These are phyloP conservation scores for Boletus smithii DNA, from an alignment of 1,284 basidiomycete species.

Conservation along the genomic window DNA sequence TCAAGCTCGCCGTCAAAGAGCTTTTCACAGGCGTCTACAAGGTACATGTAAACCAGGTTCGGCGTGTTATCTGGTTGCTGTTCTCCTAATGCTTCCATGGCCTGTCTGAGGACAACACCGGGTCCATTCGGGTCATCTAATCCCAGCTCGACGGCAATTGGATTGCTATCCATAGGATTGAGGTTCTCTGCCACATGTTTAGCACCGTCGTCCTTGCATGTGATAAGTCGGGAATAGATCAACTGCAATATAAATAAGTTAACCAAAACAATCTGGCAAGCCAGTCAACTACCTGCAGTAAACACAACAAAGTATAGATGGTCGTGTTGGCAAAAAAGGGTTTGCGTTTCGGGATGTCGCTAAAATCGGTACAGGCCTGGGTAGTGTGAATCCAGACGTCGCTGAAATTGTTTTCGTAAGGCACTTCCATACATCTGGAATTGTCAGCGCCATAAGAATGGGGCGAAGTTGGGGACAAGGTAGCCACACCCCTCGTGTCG, in stretches of 20 bases:
- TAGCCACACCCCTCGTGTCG: slow-evolving; percentile 7
- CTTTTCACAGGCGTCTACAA: slow-evolving; percentile 91
- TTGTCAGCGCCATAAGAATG: slow-evolving; percentile 38
- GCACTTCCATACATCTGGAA: slow-evolving; percentile 30
- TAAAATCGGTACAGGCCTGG: slow-evolving; percentile 32
- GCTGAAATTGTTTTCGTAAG: slow-evolving; percentile 30
- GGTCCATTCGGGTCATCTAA: slow-evolving; percentile 75
- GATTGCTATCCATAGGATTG: slow-evolving; percentile 59
- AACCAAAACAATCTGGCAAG: slow-evolving; percentile 4
- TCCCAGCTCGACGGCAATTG: slow-evolving; percentile 70
- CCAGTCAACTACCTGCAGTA: slow-evolving; percentile 66
- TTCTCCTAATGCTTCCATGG: slow-evolving; percentile 48
- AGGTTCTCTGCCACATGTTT: slow-evolving; percentile 59
- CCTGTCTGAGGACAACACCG: slow-evolving; percentile 61
- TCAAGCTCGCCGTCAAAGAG: slow-evolving; percentile 93
- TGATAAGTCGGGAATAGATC: slow-evolving; percentile 83
- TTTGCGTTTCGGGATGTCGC: slow-evolving; percentile 29
- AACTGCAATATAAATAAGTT: slow-evolving; percentile 49
- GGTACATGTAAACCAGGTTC: slow-evolving; percentile 81
- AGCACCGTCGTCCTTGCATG: slow-evolving; percentile 81
- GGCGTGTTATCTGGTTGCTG: slow-evolving; percentile 36
- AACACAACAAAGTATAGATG: slow-evolving; percentile 85
- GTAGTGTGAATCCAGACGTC: slow-evolving; percentile 63
- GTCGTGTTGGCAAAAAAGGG: slow-evolving; percentile 92
- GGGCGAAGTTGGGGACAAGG: slow-evolving; percentile 17